These are phyloP conservation scores for Zalaria obscura DNA, from an alignment of 2,329 filamentous ascomycete species.

Conservation along the genomic window DNA sequence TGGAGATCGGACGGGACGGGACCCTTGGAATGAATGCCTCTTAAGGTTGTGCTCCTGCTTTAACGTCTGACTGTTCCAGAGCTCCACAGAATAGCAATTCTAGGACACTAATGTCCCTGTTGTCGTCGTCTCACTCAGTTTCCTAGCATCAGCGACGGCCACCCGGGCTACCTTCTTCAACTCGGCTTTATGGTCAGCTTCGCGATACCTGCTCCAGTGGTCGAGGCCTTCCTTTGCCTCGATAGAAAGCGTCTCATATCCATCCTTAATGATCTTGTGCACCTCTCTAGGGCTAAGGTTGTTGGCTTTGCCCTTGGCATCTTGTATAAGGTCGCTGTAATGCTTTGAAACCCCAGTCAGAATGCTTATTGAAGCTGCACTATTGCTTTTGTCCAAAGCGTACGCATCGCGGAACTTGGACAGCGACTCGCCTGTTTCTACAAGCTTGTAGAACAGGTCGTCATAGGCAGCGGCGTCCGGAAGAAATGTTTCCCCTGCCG, in stretches of 20 bases:
- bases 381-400: constrained; percentile 21
- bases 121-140: not conserved
- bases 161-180: constrained; percentile 78
- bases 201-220: constrained; percentile 72
- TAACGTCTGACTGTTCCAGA: no score
- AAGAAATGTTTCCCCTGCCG: constrained; percentile 78
- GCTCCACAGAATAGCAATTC: no score
- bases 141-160: constrained; percentile 57
- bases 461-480: constrained; percentile 81
- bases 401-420: constrained; percentile 72
- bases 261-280: constrained; percentile 83
- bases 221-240: constrained; percentile 78
- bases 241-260: constrained; percentile 88
- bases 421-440: constrained; percentile 76
- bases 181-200: constrained; percentile 69
- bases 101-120: not conserved
- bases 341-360: constrained; percentile 71
- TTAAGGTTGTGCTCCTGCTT: no score
- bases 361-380: constrained; percentile 61
- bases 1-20: no score
- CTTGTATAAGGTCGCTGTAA: constrained; percentile 69
- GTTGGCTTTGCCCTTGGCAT: constrained; percentile 41
- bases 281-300: constrained; percentile 74
- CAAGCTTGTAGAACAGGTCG: constrained; percentile 95
- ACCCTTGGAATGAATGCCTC: no score